Percentiles rank a stretch among this genome's conserved stretches.
Conservation (phyloP, 805 yeast species). For the Lipomyces spencermartinsiae region DNA sequence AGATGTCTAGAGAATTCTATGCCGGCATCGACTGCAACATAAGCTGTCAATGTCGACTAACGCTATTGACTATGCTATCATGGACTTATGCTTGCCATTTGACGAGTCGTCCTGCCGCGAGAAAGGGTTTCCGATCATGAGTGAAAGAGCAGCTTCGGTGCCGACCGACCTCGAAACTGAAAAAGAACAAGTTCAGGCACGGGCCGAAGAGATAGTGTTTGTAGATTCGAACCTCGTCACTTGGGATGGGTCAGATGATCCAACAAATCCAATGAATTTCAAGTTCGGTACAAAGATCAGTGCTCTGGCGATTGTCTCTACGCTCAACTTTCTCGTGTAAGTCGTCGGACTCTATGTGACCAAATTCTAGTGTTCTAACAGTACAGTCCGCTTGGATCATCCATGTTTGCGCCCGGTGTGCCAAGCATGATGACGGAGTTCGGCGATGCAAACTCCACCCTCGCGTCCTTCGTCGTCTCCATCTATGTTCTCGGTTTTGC, state of each 20-base stretch:
- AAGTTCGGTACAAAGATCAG: slow-evolving; percentile 11
- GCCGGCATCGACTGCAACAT: not conserved
- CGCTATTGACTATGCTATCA: not conserved
- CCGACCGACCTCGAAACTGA: slow-evolving; percentile 7
- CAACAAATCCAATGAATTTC: slow-evolving; percentile 40
- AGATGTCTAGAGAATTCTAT: not conserved
- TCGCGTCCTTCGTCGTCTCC: slow-evolving; percentile 55
- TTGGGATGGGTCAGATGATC: slow-evolving; percentile 50
- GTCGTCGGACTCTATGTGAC: not conserved
- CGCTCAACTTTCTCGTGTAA: slow-evolving; percentile 23
- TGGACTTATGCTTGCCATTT: not conserved
- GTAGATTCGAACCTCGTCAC: slow-evolving; percentile 39
- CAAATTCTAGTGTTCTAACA: not conserved
- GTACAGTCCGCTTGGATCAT: slow-evolving; percentile 31
- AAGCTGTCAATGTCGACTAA: not conserved
- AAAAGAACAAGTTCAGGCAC: not conserved
- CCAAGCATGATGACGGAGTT: slow-evolving; percentile 46
- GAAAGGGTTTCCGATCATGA: not conserved
- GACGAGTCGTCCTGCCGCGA: slow-evolving; percentile 7
- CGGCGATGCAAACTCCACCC: slow-evolving; percentile 21
- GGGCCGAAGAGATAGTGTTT: not conserved
- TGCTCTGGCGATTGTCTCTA: slow-evolving; percentile 18
- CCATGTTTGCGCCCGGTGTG: slow-evolving; percentile 37
- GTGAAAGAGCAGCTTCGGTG: not conserved
- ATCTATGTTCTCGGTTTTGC: slow-evolving; percentile 68